A percentile compares a stretch with the other conserved stretches of the same genome.
Evolutionary conservation across 345 rosid species (phyloP).

Genomic region (Eucalyptus victrix): DNA sequence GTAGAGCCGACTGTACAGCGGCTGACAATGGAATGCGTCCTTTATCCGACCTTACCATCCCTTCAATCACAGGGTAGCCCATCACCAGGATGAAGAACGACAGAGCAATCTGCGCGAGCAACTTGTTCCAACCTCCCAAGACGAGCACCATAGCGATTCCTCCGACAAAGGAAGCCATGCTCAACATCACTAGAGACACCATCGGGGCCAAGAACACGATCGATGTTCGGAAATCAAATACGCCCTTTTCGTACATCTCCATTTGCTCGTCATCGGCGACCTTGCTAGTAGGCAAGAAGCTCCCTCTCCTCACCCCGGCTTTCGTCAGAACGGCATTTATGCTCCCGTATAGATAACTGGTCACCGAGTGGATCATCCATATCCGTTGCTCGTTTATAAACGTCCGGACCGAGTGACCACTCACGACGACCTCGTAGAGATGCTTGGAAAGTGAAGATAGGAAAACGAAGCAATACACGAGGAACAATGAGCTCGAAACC

Average conservation of each 20-base stretch:
- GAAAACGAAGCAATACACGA: slow-evolving; percentile 2
- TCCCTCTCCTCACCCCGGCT: neutral
- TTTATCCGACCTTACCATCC: slow-evolving; percentile 28
- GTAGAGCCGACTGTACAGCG: neutral
- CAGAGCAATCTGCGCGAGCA: slow-evolving; percentile 8
- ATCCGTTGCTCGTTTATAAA: neutral
- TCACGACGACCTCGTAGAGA: neutral
- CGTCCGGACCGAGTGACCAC: neutral
- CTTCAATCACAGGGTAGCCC: slow-evolving; percentile 26
- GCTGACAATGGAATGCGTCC: slow-evolving; percentile 15
- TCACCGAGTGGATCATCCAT: neutral
- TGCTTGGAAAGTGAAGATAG: neutral
- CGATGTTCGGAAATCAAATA: neutral
- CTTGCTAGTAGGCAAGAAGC: neutral
- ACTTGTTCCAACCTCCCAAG: neutral
- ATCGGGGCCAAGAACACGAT: neutral
- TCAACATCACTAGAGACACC: neutral
- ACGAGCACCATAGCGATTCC: neutral
- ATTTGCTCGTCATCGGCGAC: neutral
- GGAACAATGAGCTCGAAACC: slow-evolving; percentile 9
- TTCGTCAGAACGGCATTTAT: neutral
- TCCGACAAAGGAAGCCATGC: neutral
- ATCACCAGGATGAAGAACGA: slow-evolving; percentile 17
- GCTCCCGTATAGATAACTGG: neutral
- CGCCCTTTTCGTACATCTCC: neutral